A percentile compares a stretch with the other conserved stretches of the same genome.
Conservation (phyloP, 2,329 filamentous ascomycete genomes). For the Diaporthe aspalathi region DNA sequence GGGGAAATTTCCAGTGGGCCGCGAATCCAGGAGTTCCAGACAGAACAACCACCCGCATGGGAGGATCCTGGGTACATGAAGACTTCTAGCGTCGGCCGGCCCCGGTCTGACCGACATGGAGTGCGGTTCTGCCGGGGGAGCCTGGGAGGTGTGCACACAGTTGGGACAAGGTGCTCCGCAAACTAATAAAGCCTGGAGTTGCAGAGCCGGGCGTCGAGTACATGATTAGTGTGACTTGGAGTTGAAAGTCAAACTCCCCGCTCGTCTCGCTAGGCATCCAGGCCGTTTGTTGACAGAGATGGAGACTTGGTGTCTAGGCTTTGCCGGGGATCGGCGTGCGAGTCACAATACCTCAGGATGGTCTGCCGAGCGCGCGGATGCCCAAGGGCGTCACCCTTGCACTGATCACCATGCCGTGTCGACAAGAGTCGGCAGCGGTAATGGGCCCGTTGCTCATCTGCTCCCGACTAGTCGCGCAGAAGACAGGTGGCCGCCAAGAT, state of each 20-base stretch:
- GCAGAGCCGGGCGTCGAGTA: conserved; percentile 1
- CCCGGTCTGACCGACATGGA: conserved; percentile 41
- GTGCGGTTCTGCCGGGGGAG: conserved; percentile 11
- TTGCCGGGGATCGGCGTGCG: conserved; percentile 1
- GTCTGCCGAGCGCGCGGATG: conserved; percentile 20
- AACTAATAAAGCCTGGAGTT: background rate
- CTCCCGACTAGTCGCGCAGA: conserved; percentile 14
- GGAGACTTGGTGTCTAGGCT: conserved; percentile 11
- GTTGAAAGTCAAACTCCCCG: conserved; percentile 16
- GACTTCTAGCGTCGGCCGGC: conserved; percentile 40
- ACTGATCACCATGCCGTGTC: conserved; percentile 12
- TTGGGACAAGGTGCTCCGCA: conserved; percentile 17
- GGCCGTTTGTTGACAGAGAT: background rate
- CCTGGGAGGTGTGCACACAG: conserved; percentile 21
- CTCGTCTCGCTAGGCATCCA: conserved; percentile 19
- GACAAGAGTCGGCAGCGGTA: background rate
- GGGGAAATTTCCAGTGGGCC: conserved; percentile 18
- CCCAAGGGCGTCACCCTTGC: conserved; percentile 4
- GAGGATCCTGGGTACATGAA: conserved; percentile 36
- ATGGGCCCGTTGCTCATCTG: conserved; percentile 5
- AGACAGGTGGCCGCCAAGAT: conserved; percentile 14
- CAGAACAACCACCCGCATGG: background rate
- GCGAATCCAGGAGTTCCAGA: background rate
- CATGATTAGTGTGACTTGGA: conserved; percentile 11
- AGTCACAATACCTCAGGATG: background rate